Conservation (phyloP, 2,329 filamentous ascomycete genomes). For the Penicillium nordicum region DNA sequence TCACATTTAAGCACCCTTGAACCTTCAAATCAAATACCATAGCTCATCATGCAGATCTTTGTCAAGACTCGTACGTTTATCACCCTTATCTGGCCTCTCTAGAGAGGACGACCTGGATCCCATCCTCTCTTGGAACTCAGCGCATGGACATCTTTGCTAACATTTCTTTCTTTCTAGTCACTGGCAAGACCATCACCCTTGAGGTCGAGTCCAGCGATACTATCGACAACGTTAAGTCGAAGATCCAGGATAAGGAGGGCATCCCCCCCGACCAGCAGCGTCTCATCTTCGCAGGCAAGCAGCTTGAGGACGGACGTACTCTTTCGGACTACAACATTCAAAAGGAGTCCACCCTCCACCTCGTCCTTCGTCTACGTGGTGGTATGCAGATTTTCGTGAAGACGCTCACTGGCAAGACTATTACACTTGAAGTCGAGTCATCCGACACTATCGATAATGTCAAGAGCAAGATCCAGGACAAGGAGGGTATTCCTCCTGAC, state of each 20-base stretch:
- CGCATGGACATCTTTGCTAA: not conserved
- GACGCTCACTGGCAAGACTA: slow-evolving; percentile 72
- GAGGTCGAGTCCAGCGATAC: slow-evolving; percentile 50
- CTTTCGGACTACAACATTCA: slow-evolving; percentile 57
- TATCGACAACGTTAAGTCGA: slow-evolving; percentile 57
- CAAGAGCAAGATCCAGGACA: slow-evolving; percentile 73
- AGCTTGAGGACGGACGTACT: slow-evolving; percentile 56
- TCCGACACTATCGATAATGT: slow-evolving; percentile 67
- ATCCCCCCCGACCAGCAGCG: slow-evolving; percentile 59
- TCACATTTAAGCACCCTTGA: slow-evolving; percentile 3
- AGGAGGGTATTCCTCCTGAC: slow-evolving; percentile 72
- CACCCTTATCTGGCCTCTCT: slow-evolving; percentile 19
- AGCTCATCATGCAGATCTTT: slow-evolving; percentile 85
- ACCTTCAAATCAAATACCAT: slow-evolving; percentile 13
- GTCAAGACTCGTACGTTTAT: slow-evolving; percentile 84
- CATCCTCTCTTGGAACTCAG: slow-evolving; percentile 16
- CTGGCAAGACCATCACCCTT: slow-evolving; percentile 44
- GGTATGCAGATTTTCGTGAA: slow-evolving; percentile 86
- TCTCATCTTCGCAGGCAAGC: slow-evolving; percentile 57
- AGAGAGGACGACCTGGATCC: not conserved
- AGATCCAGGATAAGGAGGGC: slow-evolving; percentile 60
- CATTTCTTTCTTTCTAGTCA: slow-evolving; percentile 45
- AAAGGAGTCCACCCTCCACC: slow-evolving; percentile 66
- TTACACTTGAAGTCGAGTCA: slow-evolving; percentile 66
- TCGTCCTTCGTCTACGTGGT: slow-evolving; percentile 75